Evolutionary conservation across 352 stramenopile genomes (phyloP), one percentile per base, ranked within the genome.

Genomic region (Sclerospora graminicola): DNA sequence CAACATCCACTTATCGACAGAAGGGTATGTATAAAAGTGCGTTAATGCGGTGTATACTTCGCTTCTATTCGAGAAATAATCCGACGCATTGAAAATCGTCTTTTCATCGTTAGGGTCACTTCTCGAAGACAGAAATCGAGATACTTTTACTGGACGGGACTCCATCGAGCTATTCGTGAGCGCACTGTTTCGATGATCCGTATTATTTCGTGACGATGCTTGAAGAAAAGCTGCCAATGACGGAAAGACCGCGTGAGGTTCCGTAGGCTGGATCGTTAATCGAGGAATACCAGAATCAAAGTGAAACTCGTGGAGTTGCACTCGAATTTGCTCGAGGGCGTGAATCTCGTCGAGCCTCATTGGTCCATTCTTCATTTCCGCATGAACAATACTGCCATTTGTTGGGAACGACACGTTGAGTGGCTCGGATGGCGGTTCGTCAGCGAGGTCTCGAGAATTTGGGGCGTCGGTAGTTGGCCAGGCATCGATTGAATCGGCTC

Each of bases 281-380:
- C 64, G 66, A 11, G 72, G 69, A 32, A 84, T 66, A 7, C 72
- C 72, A 29, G 69, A 69, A 1, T 68, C 50, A 33, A 82, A 82
- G 36, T 79, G 56, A 50, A 69, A 84, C 30, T 81, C 69, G 21
- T 54, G 44, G 0, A 77, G 47, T 14, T 58, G 55, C 6, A 48
- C 14, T 28, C 65, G 45, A 28, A 75, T 51, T 42, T 66, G 48
- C 23, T 63, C 50, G 2, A 67, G 44, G 0, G 58, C 50, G 41
- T 56, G 32, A n/a, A 60, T 39, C 9, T 69, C 61, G 9, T 54
- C 16, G 4, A 31, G 9, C 19, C 16, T 56, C 31, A 56, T 41
- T 15, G 37, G n/a, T 2, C 9, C 45, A 18, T 31, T 33, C 7
- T 21, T 14, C 10, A 2, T 19, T 19, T 16, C 16, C 16, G 30